These are phyloP conservation scores for Pisolithus microcarpus DNA, from an alignment of 768 basidiomycete genomes.

Conservation along the genomic window DNA sequence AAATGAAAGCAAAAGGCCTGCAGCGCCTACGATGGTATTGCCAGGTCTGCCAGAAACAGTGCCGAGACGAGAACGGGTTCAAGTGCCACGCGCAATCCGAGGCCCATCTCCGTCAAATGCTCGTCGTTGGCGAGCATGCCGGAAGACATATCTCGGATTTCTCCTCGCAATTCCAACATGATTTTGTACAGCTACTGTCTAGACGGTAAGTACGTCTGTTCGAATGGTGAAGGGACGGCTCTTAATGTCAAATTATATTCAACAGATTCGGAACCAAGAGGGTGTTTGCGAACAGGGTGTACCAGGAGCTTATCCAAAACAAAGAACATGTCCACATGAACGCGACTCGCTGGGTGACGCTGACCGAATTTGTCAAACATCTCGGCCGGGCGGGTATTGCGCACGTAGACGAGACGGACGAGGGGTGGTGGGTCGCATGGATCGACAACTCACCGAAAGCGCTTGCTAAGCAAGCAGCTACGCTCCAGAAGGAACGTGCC, in stretches of 20 bases:
- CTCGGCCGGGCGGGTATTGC: constrained; percentile 81
- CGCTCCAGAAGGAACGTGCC: constrained; percentile 84
- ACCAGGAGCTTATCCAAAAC: constrained; percentile 96
- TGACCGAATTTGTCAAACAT: constrained; percentile 92
- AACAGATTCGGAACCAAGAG: constrained; percentile 87
- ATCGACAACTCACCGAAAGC: constrained; percentile 95
- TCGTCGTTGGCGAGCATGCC: constrained; percentile 92
- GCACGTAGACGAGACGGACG: constrained; percentile 96
- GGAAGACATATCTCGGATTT: constrained; percentile 89
- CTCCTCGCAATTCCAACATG: constrained; percentile 80
- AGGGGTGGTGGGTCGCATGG: constrained; percentile 97
- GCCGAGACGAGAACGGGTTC: constrained; percentile 98
- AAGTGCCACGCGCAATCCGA: constrained; percentile 90
- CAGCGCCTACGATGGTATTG: constrained; percentile 98
- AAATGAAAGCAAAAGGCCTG: constrained; percentile 95
- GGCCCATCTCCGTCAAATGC: constrained; percentile 91
- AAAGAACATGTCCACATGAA: constrained; percentile 98
- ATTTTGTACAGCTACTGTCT: constrained; percentile 86
- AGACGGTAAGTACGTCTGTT: constrained; percentile 50
- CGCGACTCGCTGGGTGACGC: constrained; percentile 92
- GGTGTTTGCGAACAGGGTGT: constrained; percentile 89
- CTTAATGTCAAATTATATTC: not conserved
- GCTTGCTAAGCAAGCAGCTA: constrained; percentile 81
- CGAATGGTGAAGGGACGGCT: not conserved
- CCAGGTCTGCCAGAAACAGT: constrained; percentile 99